Percentiles rank a stretch among this genome's conserved stretches.
These are phyloP conservation scores for Coniella lustricola DNA, from an alignment of 2,329 filamentous ascomycete species.

Conservation along the genomic window DNA sequence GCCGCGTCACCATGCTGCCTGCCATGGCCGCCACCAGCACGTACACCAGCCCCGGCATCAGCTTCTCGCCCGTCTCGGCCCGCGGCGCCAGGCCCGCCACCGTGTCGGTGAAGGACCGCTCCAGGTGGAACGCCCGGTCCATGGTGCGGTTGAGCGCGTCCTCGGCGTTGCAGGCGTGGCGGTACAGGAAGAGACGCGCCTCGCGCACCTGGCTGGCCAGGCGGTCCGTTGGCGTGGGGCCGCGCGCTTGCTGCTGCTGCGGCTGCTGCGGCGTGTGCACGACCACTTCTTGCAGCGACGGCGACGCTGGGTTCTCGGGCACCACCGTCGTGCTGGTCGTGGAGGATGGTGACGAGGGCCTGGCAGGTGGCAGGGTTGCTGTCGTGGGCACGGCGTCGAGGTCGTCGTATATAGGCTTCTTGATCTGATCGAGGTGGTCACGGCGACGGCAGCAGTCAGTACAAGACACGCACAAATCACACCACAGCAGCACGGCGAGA, in stretches of 20 bases:
- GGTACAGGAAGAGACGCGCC: conserved; percentile 74
- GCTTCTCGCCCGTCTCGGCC: conserved; percentile 75
- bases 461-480: no score
- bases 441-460: no score
- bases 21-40: conserved; percentile 93
- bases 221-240: conserved; percentile 80
- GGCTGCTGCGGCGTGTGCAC: no score
- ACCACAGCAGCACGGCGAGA: no score
- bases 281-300: conserved; percentile 14
- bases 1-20: conserved; percentile 81
- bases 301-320: conserved; percentile 24
- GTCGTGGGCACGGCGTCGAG: conserved; percentile 34
- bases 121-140: conserved; percentile 73
- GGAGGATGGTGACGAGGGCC: conserved; percentile 24
- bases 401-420: conserved; percentile 79
- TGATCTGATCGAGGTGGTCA: no score
- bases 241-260: conserved; percentile 28
- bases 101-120: conserved; percentile 84
- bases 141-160: conserved; percentile 76
- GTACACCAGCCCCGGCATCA: conserved; percentile 86
- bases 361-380: conserved; percentile 12
- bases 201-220: conserved; percentile 76
- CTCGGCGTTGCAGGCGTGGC: conserved; percentile 67
- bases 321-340: conserved; percentile 24
- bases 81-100: conserved; percentile 82